Evolutionary conservation across 805 yeast species (phyloP).

Genomic region (Barnettozyma sucrosica): DNA sequence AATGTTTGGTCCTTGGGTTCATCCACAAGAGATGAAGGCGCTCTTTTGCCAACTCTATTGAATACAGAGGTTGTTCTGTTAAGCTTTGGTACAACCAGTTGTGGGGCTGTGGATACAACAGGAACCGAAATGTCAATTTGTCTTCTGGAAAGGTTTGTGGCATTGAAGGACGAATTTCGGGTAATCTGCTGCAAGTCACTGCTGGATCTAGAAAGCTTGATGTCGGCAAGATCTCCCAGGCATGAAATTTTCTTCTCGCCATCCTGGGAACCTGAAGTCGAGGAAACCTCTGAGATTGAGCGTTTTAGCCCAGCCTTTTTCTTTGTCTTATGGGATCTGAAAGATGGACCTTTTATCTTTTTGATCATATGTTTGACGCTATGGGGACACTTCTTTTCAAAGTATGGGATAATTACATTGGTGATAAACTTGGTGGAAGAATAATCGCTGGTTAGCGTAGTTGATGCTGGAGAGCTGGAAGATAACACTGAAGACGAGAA

Average conservation of each 20-base stretch:
- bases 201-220: slow-evolving; percentile 18
- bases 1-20: slow-evolving; percentile 3
- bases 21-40: neutral
- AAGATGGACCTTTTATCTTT: slow-evolving; percentile 40
- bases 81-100: neutral
- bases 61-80: slow-evolving; percentile 20
- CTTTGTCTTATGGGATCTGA: slow-evolving; percentile 1
- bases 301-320: slow-evolving; percentile 3
- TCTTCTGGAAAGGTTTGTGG: slow-evolving; percentile 21
- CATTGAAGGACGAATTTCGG: slow-evolving; percentile 23
- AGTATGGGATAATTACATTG: slow-evolving; percentile 49
- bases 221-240: slow-evolving; percentile 20
- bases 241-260: slow-evolving; percentile 11
- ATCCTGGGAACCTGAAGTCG: neutral
- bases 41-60: slow-evolving; percentile 25
- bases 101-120: slow-evolving; percentile 7
- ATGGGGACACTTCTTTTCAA: slow-evolving; percentile 41
- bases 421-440: slow-evolving; percentile 43
- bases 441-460: slow-evolving; percentile 31
- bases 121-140: slow-evolving; percentile 25
- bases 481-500: slow-evolving; percentile 1
- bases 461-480: slow-evolving; percentile 25
- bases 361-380: slow-evolving; percentile 40
- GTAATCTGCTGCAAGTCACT: slow-evolving; percentile 21
- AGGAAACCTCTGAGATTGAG: slow-evolving; percentile 4